phyloP scores from a whole-genome alignment of 345 rosid species.

The Cochlearia excelsa region DNA sequence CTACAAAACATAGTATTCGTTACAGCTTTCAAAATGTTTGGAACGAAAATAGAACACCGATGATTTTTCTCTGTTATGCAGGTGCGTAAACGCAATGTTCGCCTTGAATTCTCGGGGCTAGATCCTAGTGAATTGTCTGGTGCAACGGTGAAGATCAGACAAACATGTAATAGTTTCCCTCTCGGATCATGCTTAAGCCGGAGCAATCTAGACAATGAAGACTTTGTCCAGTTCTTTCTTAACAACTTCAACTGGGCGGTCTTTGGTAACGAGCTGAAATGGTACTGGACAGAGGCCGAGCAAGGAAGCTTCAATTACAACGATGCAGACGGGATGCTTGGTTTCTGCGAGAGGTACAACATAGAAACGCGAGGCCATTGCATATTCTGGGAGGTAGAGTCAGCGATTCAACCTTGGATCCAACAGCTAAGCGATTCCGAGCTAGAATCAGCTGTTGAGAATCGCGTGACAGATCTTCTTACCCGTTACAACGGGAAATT shows the following conservation, averaged over 20 bases:
- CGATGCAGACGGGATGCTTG: constrained; percentile 87
- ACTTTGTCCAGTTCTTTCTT: constrained; percentile 70
- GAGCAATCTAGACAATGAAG: constrained; percentile 83
- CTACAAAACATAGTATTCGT: constrained; percentile 1
- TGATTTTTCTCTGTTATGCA: constrained; percentile 36
- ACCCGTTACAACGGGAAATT: constrained; percentile 78
- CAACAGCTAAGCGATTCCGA: constrained; percentile 52
- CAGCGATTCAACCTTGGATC: constrained; percentile 76
- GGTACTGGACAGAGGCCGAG: constrained; percentile 95
- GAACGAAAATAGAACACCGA: neutral
- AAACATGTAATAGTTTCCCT: constrained; percentile 72
- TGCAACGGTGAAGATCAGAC: constrained; percentile 54
- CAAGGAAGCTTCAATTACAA: constrained; percentile 70
- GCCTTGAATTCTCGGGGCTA: constrained; percentile 57
- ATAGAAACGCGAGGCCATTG: constrained; percentile 80
- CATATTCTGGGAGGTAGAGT: constrained; percentile 96
- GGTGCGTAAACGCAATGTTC: constrained; percentile 79
- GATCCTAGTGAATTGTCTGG: constrained; percentile 45
- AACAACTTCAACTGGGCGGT: constrained; percentile 91
- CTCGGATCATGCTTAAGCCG: constrained; percentile 83
- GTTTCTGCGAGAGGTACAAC: constrained; percentile 55
- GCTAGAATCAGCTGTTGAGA: constrained; percentile 61
- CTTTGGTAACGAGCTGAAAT: constrained; percentile 89
- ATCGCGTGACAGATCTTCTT: constrained; percentile 67
- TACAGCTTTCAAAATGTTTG: neutral